Percentiles rank a stretch among this genome's conserved stretches.
Conservation (phyloP, 345 rosid genomes). For the Mercurialis annua region DNA sequence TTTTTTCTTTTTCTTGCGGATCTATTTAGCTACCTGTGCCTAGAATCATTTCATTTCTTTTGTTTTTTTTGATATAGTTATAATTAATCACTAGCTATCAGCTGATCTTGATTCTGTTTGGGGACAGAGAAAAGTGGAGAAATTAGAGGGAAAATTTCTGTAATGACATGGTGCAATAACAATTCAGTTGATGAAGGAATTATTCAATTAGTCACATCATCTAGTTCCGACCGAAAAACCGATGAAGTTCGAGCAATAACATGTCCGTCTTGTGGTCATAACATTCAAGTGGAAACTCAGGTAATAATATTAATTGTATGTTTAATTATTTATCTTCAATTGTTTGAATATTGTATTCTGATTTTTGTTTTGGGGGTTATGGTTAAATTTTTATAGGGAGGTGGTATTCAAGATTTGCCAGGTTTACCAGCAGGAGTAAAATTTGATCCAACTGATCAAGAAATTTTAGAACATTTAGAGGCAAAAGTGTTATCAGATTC, state of each 20-base stretch:
- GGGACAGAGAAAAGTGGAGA: conserved; percentile 16
- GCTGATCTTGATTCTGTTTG: conserved; percentile 5
- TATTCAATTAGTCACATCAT: conserved; percentile 22
- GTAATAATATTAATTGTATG: conserved; percentile 16
- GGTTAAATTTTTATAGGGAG: conserved; percentile 32
- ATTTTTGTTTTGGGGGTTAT: background rate
- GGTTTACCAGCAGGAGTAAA: conserved; percentile 94
- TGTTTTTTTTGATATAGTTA: background rate
- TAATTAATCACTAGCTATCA: background rate
- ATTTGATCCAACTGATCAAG: conserved; percentile 89
- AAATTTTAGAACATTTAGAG: conserved; percentile 82
- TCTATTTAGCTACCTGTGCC: background rate
- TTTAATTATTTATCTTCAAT: background rate
- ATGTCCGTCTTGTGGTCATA: conserved; percentile 85
- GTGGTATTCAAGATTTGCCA: conserved; percentile 61
- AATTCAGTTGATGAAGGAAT: conserved; percentile 39
- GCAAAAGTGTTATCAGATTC: conserved; percentile 60
- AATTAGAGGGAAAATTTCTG: background rate
- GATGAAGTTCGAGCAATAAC: conserved; percentile 15
- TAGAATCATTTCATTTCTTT: conserved; percentile 6
- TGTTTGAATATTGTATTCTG: no score
- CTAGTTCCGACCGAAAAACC: conserved; percentile 10
- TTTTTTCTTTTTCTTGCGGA: background rate
- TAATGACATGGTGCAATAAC: conserved; percentile 64
- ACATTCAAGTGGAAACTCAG: conserved; percentile 55